A percentile compares a stretch with the other conserved stretches of the same genome.
These are phyloP conservation scores for Lepraria neglecta DNA, from an alignment of 495 filamentous ascomycete genomes.

Conservation along the genomic window DNA sequence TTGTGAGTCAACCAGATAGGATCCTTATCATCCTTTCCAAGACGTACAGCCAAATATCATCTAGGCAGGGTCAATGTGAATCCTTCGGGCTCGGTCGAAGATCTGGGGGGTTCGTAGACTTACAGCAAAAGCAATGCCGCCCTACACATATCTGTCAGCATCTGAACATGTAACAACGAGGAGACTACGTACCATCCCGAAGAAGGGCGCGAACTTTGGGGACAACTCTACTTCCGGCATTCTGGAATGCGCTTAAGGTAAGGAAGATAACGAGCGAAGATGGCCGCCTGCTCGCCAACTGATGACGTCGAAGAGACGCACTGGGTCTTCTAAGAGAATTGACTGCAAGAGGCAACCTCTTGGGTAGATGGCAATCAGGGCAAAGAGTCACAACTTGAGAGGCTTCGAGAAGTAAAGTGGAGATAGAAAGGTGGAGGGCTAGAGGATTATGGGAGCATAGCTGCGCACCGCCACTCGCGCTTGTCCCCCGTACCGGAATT, in stretches of 20 bases:
- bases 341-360: not conserved
- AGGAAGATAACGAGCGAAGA: not conserved
- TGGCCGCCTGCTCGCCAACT: not conserved
- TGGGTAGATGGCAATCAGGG: not conserved
- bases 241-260: constrained; percentile 27
- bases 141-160: constrained; percentile 43
- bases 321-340: not conserved
- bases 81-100: constrained; percentile 23
- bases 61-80: constrained; percentile 33
- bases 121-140: constrained; percentile 86
- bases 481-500: constrained; percentile 19
- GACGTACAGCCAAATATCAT: constrained; percentile 85
- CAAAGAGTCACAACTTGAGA: not conserved
- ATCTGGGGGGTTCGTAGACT: constrained; percentile 38
- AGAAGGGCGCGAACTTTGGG: constrained; percentile 93
- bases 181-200: constrained; percentile 75
- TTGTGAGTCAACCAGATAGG: constrained; percentile 23
- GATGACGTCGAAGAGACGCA: not conserved
- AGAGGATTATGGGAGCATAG: not conserved
- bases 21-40: constrained; percentile 15
- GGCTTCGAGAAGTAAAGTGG: not conserved
- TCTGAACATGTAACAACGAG: constrained; percentile 15
- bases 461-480: constrained; percentile 5
- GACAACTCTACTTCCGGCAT: constrained; percentile 64
- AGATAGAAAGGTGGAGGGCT: not conserved